Evolutionary conservation across 2,329 filamentous ascomycete species (phyloP).

Genomic region (Drechslera avenae): DNA sequence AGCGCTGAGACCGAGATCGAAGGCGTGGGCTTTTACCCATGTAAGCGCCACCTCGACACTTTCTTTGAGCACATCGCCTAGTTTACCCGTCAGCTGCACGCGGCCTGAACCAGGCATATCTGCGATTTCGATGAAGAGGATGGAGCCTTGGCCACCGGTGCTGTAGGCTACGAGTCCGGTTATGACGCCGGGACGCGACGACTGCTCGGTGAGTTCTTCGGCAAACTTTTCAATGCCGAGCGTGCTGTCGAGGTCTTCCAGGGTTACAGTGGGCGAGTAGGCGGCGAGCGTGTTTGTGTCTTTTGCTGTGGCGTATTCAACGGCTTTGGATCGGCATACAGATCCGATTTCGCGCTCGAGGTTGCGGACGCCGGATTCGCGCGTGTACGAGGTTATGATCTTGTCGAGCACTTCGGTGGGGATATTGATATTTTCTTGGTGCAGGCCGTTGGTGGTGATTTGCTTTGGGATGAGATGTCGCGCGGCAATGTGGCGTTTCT

Average conservation of each 20-base stretch:
- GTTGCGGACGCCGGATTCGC: conserved; percentile 93
- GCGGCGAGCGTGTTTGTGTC: conserved; percentile 67
- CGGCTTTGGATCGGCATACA: conserved; percentile 83
- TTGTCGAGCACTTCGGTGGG: conserved; percentile 87
- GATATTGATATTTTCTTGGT: conserved; percentile 74
- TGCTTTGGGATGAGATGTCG: conserved; percentile 97
- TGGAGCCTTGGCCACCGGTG: conserved; percentile 89
- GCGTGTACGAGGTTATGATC: conserved; percentile 94
- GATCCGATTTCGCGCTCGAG: conserved; percentile 94
- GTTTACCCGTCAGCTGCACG: conserved; percentile 93
- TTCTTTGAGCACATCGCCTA: conserved; percentile 96
- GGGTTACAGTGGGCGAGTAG: conserved; percentile 75
- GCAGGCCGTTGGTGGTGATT: conserved; percentile 85
- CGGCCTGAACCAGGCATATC: conserved; percentile 94
- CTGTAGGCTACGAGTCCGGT: conserved; percentile 96
- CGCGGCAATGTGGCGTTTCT: conserved; percentile 93
- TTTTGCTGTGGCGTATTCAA: conserved; percentile 89
- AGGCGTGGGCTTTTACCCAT: conserved; percentile 97
- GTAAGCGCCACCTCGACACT: conserved; percentile 93
- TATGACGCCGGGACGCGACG: conserved; percentile 82
- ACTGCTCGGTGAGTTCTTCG: conserved; percentile 91
- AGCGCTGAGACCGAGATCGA: conserved; percentile 81
- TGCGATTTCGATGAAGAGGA: conserved; percentile 96
- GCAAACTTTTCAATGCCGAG: conserved; percentile 93
- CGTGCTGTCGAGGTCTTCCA: conserved; percentile 86